A percentile compares a stretch with the other conserved stretches of the same genome.
These are phyloP conservation scores for Claviceps lovelessii DNA, from an alignment of 2,329 filamentous ascomycete genomes.

Conservation along the genomic window DNA sequence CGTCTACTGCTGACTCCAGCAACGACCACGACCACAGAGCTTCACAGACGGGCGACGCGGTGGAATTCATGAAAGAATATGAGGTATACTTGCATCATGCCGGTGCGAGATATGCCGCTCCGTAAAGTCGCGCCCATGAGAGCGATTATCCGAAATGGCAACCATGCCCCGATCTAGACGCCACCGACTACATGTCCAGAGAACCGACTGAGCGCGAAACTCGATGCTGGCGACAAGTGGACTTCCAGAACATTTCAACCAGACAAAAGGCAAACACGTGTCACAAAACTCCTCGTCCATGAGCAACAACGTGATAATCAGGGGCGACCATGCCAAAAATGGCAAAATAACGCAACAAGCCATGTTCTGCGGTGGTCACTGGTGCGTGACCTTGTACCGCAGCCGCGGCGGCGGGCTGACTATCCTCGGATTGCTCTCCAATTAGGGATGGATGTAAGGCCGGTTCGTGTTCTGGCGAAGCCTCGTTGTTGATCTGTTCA, in stretches of 20 bases:
- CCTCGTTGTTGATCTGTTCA: constrained; percentile 54
- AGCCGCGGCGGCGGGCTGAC: constrained; percentile 37
- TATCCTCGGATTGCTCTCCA: constrained; percentile 71
- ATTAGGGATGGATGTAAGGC: constrained; percentile 65
- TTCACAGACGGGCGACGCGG: not conserved
- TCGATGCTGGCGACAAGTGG: constrained; percentile 74
- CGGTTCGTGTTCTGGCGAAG: constrained; percentile 52
- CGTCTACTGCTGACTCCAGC: not conserved
- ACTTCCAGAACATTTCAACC: constrained; percentile 60
- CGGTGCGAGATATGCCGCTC: constrained; percentile 73
- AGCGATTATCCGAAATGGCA: constrained; percentile 72
- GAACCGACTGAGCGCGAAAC: constrained; percentile 73
- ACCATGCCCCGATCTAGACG: constrained; percentile 67
- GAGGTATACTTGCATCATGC: not conserved
- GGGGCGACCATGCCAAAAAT: constrained; percentile 65
- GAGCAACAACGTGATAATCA: constrained; percentile 48
- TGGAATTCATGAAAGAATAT: not conserved
- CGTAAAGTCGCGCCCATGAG: constrained; percentile 63
- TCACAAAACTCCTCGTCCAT: constrained; percentile 50
- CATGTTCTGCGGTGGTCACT: constrained; percentile 69
- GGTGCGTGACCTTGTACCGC: constrained; percentile 62
- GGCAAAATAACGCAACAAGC: constrained; percentile 66
- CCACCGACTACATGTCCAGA: constrained; percentile 62
- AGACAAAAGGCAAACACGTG: constrained; percentile 37
- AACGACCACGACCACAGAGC: not conserved